Base-by-base conservation (phyloP, 768 basidiomycete genomes). In the Pisolithus marmoratus region DNA sequence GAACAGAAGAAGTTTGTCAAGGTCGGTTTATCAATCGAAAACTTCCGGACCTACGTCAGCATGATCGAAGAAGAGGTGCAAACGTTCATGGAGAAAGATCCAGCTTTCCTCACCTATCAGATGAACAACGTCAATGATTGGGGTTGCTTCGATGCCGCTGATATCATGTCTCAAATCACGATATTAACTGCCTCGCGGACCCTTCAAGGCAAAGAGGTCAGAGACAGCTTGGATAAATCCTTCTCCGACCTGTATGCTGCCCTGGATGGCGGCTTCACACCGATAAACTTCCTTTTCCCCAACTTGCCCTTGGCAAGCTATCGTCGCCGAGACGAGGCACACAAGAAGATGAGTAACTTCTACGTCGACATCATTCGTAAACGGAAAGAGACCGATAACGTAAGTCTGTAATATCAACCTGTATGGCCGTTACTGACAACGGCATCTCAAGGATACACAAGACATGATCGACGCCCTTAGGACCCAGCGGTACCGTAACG, bases 1-100 rank as follows among this genome's bases (percentile, higher is more conserved):
- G 94, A 99, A 62, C 96, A 99, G 69, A 99, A 99, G 78, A 89
- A 87, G 66, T 97, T 97, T 63, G 87, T 98, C 70, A 99, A 99
- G 73, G 84, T 93, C 55, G 94, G 96, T 22, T 82, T 99, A 20
- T 90, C 93, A 11, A 83, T 82, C 12, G 94, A 98, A 24, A 94
- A 94, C 69, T 83, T 99, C 68, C 82, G 85, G 40, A 76, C 83
- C 27, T 98, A 99, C 48, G 77, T 84, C 19, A 82, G 83, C 46
- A 84, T 90, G 81, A 85, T 91, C 51, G 83, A 83, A 53, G 77
- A 89, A 38, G 87, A 88, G 63, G 81, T 88, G 37, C 78, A 83
- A 36, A 73, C 84, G 27, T 93, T 85, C 68, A 72, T 95, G 68
- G 70, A 71, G 37, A 74, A 74, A 51, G 91, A 95, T 57, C 53